Percentiles rank a stretch among this genome's conserved stretches.
These are phyloP conservation scores for Rhododendron molle DNA, from an alignment of 148 eudicot species.

Conservation along the genomic window DNA sequence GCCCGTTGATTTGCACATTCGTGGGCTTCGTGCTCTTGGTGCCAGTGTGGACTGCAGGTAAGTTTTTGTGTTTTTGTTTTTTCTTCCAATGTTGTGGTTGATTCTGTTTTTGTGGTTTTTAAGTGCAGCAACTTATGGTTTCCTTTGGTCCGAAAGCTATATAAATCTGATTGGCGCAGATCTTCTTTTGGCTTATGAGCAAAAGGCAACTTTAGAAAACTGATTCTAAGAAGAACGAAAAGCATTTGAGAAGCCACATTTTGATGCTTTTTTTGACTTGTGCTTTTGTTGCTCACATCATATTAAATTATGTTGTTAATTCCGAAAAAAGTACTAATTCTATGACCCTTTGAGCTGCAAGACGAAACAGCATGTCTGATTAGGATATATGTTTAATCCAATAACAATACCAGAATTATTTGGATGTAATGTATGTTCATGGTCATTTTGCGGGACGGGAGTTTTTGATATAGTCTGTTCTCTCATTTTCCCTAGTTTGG, in stretches of 20 bases:
- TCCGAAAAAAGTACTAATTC: background rate
- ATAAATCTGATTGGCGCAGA: background rate
- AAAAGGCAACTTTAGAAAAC: background rate
- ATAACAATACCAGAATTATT: background rate
- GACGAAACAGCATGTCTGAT: background rate
- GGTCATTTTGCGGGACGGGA: background rate
- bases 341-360: background rate
- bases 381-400: background rate
- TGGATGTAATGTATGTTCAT: background rate
- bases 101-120: background rate
- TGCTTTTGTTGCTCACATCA: background rate
- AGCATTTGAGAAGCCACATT: background rate
- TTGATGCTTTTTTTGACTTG: background rate
- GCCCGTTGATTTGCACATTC: background rate
- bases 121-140: background rate
- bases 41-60: slow-evolving; percentile 21
- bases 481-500: background rate
- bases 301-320: background rate
- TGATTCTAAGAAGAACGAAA: no score
- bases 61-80: background rate
- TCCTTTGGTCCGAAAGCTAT: background rate
- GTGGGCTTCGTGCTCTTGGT: slow-evolving; percentile 23
- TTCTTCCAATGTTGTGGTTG: background rate
- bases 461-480: background rate
- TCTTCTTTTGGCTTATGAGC: background rate